Evolutionary conservation across 768 basidiomycete genomes (phyloP), one percentile per base, ranked within the genome.

Genomic region (Tulasnella sp.): DNA sequence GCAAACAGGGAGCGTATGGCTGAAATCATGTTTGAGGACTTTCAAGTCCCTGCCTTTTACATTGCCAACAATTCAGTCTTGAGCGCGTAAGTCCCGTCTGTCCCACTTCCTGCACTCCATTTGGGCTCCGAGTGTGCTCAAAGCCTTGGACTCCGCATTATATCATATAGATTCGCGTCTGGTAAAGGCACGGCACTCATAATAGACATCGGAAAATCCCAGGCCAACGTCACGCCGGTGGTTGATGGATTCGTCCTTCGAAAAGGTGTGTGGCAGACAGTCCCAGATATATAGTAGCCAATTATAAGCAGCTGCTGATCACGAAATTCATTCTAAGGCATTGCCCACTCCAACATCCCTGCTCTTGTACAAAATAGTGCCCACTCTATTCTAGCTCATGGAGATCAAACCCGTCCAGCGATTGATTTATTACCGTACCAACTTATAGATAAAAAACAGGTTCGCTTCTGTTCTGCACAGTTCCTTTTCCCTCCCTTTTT

Each of bases 121-220:
- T 79, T 52, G 42, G 12, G 31, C 31, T 76, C 14, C 21, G 5
- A 8, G 46, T n/a, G 27, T 56, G 72, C 40, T 44, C 42, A 27
- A 40, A 21, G 42, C n/a, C 79, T 6, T 68, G 21, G 18, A 42
- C 48, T 14, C n/a, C n/a, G n/a, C n/a, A n/a, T 12, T 44, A 24
- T 14, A 19, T 8, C 34, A 24, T 77, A n/a, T n/a, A 98, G 97
- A 3, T 99, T 99, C 85, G 95, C 97, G 21, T 93, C 97, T 76
- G 98, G 98, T 39, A 97, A 95, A 84, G 97, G 96, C 1, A 96
- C 98, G n/a, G 97, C 98, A 2, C 88, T 99, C 72, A 95, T 99
- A 1, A 91, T 99, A 58, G 98, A 99, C 83, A 90, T 99, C 72
- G 98, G 98, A 6, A 92, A 95, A 81, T 90, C 93, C 18, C 91